phyloP scores from a whole-genome alignment of 148 eudicot genomes.

The Silene latifolia region DNA sequence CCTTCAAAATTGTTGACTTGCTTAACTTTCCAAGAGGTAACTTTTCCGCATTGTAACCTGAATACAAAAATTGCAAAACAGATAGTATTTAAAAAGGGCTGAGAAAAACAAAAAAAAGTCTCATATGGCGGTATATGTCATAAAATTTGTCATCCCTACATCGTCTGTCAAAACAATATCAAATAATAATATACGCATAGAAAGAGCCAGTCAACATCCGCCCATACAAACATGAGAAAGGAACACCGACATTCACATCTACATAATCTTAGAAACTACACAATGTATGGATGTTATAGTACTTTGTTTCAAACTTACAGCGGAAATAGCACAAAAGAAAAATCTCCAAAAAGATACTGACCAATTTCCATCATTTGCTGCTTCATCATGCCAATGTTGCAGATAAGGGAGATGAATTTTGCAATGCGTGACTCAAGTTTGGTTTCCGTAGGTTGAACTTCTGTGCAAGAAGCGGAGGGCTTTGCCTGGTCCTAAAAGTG shows the following conservation, averaged over 20 bases:
- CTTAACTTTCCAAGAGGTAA: constrained; percentile 94
- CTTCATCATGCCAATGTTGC: constrained; percentile 94
- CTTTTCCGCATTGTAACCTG: constrained; percentile 98
- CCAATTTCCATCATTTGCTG: constrained; percentile 99
- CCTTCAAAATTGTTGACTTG: constrained; percentile 89
- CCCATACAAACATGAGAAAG: too few species aligned
- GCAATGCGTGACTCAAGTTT: constrained; percentile 79
- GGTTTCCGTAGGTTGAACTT: constrained; percentile 56
- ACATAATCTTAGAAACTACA: too few species aligned
- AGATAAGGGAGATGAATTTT: constrained; percentile 83
- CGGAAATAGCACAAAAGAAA: not conserved
- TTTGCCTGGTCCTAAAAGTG: constrained; percentile 47
- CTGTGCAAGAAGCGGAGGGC: constrained; percentile 27
- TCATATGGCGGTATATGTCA: not conserved
- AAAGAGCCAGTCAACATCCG: not conserved
- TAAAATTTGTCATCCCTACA: not conserved
- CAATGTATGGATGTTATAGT: too few species aligned
- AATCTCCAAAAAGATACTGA: constrained; percentile 17
- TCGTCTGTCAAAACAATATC: not conserved
- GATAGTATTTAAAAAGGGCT: not conserved
- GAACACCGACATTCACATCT: too few species aligned
- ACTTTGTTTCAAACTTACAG: not conserved
- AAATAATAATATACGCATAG: not conserved
- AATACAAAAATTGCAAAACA: constrained; percentile 6
- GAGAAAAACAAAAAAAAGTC: not conserved